phyloP scores from a whole-genome alignment of 139 green algal species.

The Parachlorella kessleri region DNA sequence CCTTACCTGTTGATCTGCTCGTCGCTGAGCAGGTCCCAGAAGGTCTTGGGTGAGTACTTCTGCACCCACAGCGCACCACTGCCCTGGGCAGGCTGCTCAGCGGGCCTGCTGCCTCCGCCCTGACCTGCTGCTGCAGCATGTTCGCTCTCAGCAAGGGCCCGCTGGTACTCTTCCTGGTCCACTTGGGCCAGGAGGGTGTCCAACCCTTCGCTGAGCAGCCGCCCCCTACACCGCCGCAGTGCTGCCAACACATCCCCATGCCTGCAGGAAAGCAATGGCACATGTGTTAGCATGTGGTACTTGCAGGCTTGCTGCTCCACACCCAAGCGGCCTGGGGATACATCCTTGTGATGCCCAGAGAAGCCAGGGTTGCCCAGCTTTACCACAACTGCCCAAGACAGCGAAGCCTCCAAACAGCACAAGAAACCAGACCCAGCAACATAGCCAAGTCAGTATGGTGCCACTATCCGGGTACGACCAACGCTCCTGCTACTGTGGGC shows the following conservation, averaged over 20 bases:
- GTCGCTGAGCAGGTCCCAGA: slow-evolving; percentile 87
- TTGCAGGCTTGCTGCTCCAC: no score
- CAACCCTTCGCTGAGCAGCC: slow-evolving; percentile 32
- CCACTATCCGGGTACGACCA: no score
- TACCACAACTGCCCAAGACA: no score
- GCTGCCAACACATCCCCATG: slow-evolving; percentile 1
- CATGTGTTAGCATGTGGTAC: no score
- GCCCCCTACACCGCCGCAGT: slow-evolving; percentile 19
- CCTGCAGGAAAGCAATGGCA: not conserved
- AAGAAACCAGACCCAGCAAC: no score
- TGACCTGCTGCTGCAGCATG: not conserved
- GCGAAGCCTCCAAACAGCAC: no score
- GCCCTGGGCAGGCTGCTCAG: not conserved
- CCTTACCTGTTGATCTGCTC: slow-evolving; percentile 90
- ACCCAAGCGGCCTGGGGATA: no score
- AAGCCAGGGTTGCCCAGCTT: no score
- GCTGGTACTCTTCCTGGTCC: slow-evolving; percentile 31
- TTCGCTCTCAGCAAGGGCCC: slow-evolving; percentile 21
- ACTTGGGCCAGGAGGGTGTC: slow-evolving; percentile 27
- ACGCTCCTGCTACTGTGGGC: not conserved
- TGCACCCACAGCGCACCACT: slow-evolving; percentile 82
- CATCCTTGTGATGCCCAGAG: no score
- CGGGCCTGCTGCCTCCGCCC: not conserved
- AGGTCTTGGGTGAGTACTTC: slow-evolving; percentile 84
- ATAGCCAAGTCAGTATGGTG: no score